Evolutionary conservation across 306 rosid species (phyloP).

Genomic region (Lathyrus aphaca): DNA sequence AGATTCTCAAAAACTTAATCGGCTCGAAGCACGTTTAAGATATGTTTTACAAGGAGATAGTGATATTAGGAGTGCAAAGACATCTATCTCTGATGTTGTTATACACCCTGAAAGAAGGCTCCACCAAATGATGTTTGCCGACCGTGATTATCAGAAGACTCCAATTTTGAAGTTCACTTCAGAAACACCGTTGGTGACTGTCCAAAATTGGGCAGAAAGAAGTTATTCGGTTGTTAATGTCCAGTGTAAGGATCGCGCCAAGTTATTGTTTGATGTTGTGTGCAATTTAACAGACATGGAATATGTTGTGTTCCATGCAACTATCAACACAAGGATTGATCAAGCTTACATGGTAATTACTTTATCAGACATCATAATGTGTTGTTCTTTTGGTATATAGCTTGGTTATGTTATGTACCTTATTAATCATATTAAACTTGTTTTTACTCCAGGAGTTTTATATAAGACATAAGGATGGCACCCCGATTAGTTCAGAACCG

Average conservation of each 20-base stretch:
- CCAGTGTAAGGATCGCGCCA: conserved; percentile 83
- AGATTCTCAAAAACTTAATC: conserved; percentile 58
- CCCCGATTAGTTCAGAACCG: conserved; percentile 92
- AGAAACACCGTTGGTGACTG: conserved; percentile 66
- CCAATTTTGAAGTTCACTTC: conserved; percentile 54
- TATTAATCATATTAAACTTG: not conserved
- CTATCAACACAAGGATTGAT: conserved; percentile 62
- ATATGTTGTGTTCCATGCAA: conserved; percentile 92
- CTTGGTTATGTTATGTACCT: conserved; percentile 9
- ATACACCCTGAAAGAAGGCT: conserved; percentile 81
- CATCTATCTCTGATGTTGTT: conserved; percentile 61
- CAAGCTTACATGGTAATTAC: conserved; percentile 67
- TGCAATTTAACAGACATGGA: conserved; percentile 94
- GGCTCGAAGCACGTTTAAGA: conserved; percentile 72
- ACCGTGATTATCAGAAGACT: conserved; percentile 80
- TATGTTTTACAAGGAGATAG: conserved; percentile 83
- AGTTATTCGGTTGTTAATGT: conserved; percentile 85
- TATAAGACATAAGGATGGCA: conserved; percentile 84
- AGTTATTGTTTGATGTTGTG: conserved; percentile 85
- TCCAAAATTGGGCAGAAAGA: conserved; percentile 85
- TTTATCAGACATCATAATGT: not conserved
- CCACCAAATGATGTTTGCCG: conserved; percentile 93
- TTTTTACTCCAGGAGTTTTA: conserved; percentile 73
- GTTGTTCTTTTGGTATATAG: not conserved
- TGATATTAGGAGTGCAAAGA: conserved; percentile 73